A percentile compares a stretch with the other conserved stretches of the same genome.
These are phyloP conservation scores for Tirmania nivea DNA, from an alignment of 495 filamentous ascomycete genomes.

Conservation along the genomic window DNA sequence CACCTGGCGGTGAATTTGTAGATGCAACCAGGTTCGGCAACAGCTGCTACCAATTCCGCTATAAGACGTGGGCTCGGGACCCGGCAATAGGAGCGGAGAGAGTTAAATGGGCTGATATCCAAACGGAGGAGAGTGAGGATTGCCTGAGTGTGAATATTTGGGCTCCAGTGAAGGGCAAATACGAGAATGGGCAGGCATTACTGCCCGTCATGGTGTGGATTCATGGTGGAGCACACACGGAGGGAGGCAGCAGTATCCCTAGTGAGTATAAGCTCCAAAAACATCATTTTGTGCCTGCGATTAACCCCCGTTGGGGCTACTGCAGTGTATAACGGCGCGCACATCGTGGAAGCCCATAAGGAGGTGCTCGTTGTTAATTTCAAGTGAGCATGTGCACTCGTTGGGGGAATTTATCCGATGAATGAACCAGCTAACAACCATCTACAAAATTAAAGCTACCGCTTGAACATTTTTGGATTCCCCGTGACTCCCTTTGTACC, in stretches of 20 bases:
- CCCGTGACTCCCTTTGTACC: constrained; percentile 20
- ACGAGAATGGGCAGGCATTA: constrained; percentile 3
- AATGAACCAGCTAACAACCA: neutral
- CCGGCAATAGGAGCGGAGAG: neutral
- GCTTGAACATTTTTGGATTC: constrained; percentile 42
- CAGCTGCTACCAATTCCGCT: constrained; percentile 1
- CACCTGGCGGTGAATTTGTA: neutral
- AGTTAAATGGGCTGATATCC: neutral
- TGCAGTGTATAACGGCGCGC: constrained; percentile 25
- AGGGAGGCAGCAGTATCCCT: constrained; percentile 18
- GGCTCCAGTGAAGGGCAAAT: constrained; percentile 23
- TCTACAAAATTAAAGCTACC: constrained; percentile 23
- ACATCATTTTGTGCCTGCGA: too few relatives aligned
- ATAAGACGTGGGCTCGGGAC: neutral
- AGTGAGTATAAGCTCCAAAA: too few relatives aligned
- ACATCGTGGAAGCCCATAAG: constrained; percentile 25
- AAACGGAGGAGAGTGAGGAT: constrained; percentile 22
- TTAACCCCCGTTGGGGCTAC: constrained; percentile 9
- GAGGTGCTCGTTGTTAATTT: constrained; percentile 37
- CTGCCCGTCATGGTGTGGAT: constrained; percentile 31
- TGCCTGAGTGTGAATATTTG: constrained; percentile 33
- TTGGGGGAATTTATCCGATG: neutral
- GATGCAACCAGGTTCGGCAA: neutral
- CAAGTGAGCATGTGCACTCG: constrained; percentile 20
- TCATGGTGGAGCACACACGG: constrained; percentile 26